phyloP scores from a whole-genome alignment of 2,329 filamentous ascomycete species.

The Fusarium albosuccineum region DNA sequence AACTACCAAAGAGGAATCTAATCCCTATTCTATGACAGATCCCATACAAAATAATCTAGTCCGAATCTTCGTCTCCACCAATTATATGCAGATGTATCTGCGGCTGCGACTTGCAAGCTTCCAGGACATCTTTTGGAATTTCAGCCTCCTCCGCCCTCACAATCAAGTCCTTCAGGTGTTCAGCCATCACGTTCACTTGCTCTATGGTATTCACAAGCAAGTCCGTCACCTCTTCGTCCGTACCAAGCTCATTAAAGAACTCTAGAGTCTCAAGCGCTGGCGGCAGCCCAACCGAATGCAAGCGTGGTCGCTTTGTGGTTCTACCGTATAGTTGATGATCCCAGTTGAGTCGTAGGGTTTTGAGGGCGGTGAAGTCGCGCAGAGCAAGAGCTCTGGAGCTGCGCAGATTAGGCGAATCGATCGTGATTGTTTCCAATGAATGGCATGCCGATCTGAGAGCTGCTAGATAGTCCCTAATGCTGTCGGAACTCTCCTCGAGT shows the following conservation, averaged over 20 bases:
- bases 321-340: constrained; percentile 64
- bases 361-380: constrained; percentile 58
- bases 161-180: constrained; percentile 54
- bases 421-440: constrained; percentile 59
- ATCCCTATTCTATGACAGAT: no score
- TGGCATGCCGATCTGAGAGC: constrained; percentile 57
- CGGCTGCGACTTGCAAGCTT: constrained; percentile 51
- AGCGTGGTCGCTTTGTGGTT: constrained; percentile 58
- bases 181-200: constrained; percentile 53
- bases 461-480: constrained; percentile 61
- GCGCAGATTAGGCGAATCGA: constrained; percentile 58
- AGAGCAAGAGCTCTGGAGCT: constrained; percentile 58
- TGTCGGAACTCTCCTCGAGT: constrained; percentile 62
- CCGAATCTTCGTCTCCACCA: constrained; percentile 34
- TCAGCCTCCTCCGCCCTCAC: constrained; percentile 52
- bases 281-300: constrained; percentile 62
- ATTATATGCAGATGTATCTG: constrained; percentile 52
- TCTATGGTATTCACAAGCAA: constrained; percentile 58
- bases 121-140: constrained; percentile 51
- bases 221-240: constrained; percentile 62
- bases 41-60: neutral
- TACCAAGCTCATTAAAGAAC: constrained; percentile 60
- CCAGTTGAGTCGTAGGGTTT: constrained; percentile 58
- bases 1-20: no score
- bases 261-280: constrained; percentile 60